phyloP scores from a whole-genome alignment of 1,139 yeast genomes.

The Yamadazyma buinensis region DNA sequence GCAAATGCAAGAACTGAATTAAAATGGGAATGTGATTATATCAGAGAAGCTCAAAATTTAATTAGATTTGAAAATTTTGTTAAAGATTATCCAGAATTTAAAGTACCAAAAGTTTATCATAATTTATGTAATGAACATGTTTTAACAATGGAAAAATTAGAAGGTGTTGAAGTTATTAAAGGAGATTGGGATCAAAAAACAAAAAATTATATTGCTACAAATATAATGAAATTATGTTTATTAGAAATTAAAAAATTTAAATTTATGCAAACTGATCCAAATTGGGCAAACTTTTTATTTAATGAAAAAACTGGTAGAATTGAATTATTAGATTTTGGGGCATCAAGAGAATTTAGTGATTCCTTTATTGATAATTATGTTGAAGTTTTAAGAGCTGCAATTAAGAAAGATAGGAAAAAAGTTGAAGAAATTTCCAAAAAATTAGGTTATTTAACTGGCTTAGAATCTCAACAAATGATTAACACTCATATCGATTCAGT shows the following conservation, averaged over 20 bases:
- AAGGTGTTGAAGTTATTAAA: constrained; percentile 78
- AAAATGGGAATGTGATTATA: constrained; percentile 96
- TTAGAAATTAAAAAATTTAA: constrained; percentile 78
- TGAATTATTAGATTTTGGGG: constrained; percentile 92
- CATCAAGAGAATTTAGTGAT: constrained; percentile 71
- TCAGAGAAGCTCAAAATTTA: constrained; percentile 82
- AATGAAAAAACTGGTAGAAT: constrained; percentile 62
- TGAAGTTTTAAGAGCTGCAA: constrained; percentile 73
- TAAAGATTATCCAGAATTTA: constrained; percentile 65
- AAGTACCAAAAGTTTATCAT: constrained; percentile 78
- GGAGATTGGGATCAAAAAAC: constrained; percentile 73
- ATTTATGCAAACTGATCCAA: constrained; percentile 99
- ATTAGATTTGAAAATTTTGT: constrained; percentile 62
- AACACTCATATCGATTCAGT: constrained; percentile 91
- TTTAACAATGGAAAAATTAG: constrained; percentile 85
- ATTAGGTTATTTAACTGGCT: constrained; percentile 88
- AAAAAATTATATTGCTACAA: constrained; percentile 76
- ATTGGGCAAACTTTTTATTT: constrained; percentile 96
- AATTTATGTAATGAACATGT: constrained; percentile 78
- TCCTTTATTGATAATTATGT: constrained; percentile 70
- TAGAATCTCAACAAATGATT: constrained; percentile 84
- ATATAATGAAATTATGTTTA: constrained; percentile 83
- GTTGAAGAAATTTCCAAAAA: constrained; percentile 65
- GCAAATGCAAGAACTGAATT: constrained; percentile 91
- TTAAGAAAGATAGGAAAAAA: constrained; percentile 58